Base-by-base conservation (phyloP, 768 basidiomycete species). In the Hortiboletus campestris region DNA sequence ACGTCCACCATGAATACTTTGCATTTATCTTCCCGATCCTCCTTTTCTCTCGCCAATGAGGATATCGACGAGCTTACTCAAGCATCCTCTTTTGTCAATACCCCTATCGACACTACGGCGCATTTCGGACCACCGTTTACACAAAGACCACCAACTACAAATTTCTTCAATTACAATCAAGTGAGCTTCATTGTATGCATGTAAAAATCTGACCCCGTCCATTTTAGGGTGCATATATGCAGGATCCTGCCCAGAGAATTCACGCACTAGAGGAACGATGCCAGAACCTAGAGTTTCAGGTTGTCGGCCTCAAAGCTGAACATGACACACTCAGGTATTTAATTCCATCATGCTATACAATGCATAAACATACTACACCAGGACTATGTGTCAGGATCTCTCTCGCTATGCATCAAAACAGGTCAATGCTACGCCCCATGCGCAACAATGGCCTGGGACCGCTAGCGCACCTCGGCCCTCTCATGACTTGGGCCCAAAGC, bases 211-310 rank as follows among this genome's bases (percentile, higher is more conserved):
- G 25, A 25, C 25, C 28, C 12, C 11, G 16, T 38, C 2, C 22
- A 19, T 25, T 49, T 52, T 45, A 56, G 42, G 31, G 42, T 2
- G 13, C 55, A 56, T 56, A 56, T 53, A 53, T 39, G 49, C 55
- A n/a, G 14, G 43, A 51, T 11, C 25, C 28, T 4, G 13, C n/a
- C 9, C 35, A 39, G 10, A 41, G 42, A 25, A 6, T 31, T 8
- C 34, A 40, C 0, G 19, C 25, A 19, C 41, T 55, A 4, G 39
- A 49, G 9, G 39, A 49, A 28, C 22, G 8, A 19, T 55, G 46
- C 7, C 14, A 14, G 14, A 31, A 3, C 4, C 38, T 55, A 5
- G 46, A 55, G 40, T 17, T 35, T 6, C 40, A 49, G 28, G 7
- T 55, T 2, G 22, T 42, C 2, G 19, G 41, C 22, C 35, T 55